Conservation (phyloP, 352 stramenopile species). For the Globisporangium camurandrum region DNA sequence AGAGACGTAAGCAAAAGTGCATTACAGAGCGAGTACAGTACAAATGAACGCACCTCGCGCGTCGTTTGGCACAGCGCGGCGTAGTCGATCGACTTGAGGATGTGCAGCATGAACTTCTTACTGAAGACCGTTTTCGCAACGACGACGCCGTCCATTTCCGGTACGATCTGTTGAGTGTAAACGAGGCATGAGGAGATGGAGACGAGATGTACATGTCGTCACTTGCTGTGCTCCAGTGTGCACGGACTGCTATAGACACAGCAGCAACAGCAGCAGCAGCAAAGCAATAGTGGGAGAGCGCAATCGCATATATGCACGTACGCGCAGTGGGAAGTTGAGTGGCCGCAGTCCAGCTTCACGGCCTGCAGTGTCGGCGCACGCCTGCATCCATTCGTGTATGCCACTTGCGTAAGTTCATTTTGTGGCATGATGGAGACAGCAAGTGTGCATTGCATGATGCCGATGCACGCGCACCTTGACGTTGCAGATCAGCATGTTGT, state of each 20-base stretch:
- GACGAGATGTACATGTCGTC: not conserved
- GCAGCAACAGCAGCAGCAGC: not conserved
- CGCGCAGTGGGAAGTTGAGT: slow-evolving; percentile 76
- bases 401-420: too few species aligned
- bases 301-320: slow-evolving; percentile 12
- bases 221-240: too few species aligned
- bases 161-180: slow-evolving; percentile 41
- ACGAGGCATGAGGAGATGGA: slow-evolving; percentile 1
- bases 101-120: slow-evolving; percentile 82
- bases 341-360: slow-evolving; percentile 46
- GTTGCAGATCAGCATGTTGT: slow-evolving; percentile 87
- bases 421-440: too few species aligned
- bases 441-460: not conserved
- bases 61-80: slow-evolving; percentile 60
- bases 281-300: not conserved
- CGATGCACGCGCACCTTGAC: slow-evolving; percentile 39
- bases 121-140: slow-evolving; percentile 74
- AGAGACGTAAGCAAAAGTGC: not conserved
- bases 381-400: slow-evolving; percentile 30
- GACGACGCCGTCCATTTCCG: slow-evolving; percentile 73
- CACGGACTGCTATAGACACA: too few species aligned
- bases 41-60: slow-evolving; percentile 35
- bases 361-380: slow-evolving; percentile 66
- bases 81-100: slow-evolving; percentile 86
- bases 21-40: not conserved